These are phyloP conservation scores for Quercus glauca DNA, from an alignment of 306 rosid genomes.

Conservation along the genomic window DNA sequence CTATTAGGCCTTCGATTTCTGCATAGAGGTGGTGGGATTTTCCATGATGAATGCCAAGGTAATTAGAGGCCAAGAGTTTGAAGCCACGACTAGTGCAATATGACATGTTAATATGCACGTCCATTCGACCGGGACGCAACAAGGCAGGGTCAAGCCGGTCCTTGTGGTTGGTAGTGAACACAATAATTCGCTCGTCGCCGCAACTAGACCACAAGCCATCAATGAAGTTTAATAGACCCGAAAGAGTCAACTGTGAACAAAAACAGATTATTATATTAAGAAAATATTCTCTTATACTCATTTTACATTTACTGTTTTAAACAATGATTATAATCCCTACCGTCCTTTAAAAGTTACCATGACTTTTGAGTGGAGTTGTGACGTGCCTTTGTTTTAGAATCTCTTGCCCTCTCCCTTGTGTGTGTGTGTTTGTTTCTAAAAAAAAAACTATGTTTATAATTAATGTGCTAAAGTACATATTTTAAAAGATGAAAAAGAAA, in stretches of 20 bases:
- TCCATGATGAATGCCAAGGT: constrained; percentile 18
- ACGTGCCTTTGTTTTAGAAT: too few species aligned
- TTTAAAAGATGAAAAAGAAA: too few species aligned
- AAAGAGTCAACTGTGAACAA: constrained; percentile 17
- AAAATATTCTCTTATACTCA: too few species aligned
- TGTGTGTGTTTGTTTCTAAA: too few species aligned
- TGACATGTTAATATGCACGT: constrained; percentile 44
- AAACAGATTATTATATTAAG: too few species aligned
- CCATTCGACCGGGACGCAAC: constrained; percentile 49
- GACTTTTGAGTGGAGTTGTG: too few species aligned
- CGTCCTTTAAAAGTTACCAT: too few species aligned
- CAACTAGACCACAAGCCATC: constrained; percentile 51
- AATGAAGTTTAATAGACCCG: constrained; percentile 33
- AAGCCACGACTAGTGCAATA: constrained; percentile 33
- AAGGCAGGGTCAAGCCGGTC: constrained; percentile 40
- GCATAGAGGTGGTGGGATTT: background rate
- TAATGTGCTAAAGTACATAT: too few species aligned
- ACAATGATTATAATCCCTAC: too few species aligned
- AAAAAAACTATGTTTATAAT: too few species aligned
- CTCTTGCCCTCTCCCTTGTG: too few species aligned
- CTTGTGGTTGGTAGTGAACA: constrained; percentile 48
- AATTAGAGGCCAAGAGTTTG: constrained; percentile 30
- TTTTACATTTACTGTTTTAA: too few species aligned
- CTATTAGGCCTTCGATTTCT: constrained; percentile 21
- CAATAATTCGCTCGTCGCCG: constrained; percentile 47